Conservation (phyloP, 2,329 filamentous ascomycete species). For the Nothomitra cinnamomea region DNA sequence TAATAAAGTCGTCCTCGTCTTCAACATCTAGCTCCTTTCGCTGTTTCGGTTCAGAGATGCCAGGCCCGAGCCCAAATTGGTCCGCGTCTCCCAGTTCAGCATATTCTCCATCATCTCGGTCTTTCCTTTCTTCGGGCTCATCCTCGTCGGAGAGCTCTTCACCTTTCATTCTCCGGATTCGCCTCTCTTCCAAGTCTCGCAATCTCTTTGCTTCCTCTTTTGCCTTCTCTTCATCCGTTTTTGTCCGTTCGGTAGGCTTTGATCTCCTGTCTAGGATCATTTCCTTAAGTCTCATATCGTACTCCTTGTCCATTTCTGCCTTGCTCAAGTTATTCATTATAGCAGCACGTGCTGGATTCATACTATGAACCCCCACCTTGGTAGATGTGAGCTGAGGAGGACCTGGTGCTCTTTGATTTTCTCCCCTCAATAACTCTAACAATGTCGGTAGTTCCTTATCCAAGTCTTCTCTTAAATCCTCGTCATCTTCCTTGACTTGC, state of each 20-base stretch:
- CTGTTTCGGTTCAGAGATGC: conserved; percentile 24
- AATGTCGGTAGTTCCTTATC: conserved; percentile 71
- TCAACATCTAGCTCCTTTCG: conserved; percentile 48
- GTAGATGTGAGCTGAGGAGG: conserved; percentile 9
- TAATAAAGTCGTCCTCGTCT: conserved; percentile 84
- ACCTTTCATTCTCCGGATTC: conserved; percentile 73
- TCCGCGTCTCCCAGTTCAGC: conserved; percentile 20
- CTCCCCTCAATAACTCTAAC: conserved; percentile 49
- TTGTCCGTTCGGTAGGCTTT: conserved; percentile 70
- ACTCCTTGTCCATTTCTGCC: conserved; percentile 62
- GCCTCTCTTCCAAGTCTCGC: conserved; percentile 66
- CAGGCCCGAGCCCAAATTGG: conserved; percentile 42
- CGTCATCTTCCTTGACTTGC: conserved; percentile 80
- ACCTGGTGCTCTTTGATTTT: conserved; percentile 25
- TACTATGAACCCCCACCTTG: conserved; percentile 15
- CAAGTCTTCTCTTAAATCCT: conserved; percentile 66
- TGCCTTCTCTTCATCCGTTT: conserved; percentile 75
- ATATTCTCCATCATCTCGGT: conserved; percentile 24
- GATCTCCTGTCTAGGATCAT: conserved; percentile 73
- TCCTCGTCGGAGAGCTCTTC: conserved; percentile 48
- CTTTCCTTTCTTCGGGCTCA: conserved; percentile 33
- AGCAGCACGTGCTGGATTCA: conserved; percentile 47
- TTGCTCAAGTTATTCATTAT: conserved; percentile 44
- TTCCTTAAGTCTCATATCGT: conserved; percentile 68
- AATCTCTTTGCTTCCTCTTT: conserved; percentile 62